These are phyloP conservation scores for Solanum hybrid DNA, from an alignment of 305 asterid species.

Conservation along the genomic window DNA sequence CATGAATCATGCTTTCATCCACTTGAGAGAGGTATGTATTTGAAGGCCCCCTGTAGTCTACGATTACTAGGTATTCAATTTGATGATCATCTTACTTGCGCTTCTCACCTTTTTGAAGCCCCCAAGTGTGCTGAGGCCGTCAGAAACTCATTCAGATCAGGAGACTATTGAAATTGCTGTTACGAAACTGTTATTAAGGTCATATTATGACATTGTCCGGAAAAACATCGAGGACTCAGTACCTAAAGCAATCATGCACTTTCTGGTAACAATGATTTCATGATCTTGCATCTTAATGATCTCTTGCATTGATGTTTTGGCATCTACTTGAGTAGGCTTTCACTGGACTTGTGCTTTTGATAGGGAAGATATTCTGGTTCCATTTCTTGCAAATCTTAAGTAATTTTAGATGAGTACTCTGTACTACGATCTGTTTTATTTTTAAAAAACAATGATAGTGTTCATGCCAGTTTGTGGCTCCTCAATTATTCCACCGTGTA, in stretches of 20 bases:
- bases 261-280: slow-evolving; percentile 50
- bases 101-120: slow-evolving; percentile 39
- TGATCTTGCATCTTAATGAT: neutral
- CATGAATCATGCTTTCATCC: slow-evolving; percentile 57
- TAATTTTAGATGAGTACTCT: neutral
- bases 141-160: slow-evolving; percentile 78
- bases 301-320: neutral
- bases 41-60: neutral
- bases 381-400: neutral
- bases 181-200: slow-evolving; percentile 71
- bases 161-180: slow-evolving; percentile 65
- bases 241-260: slow-evolving; percentile 98
- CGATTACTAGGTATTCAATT: neutral
- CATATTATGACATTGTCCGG: slow-evolving; percentile 89
- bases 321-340: neutral
- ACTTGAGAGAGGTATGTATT: slow-evolving; percentile 69
- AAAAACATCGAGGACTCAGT: slow-evolving; percentile 81
- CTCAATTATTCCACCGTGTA: neutral
- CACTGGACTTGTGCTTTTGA: neutral
- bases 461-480: neutral
- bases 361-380: neutral
- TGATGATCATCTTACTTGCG: neutral
- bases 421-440: neutral
- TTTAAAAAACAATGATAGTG: neutral
- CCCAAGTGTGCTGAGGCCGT: slow-evolving; percentile 86